Evolutionary conservation across 148 eudicot species (phyloP).

Genomic region (Pharnaceum exiguum): DNA sequence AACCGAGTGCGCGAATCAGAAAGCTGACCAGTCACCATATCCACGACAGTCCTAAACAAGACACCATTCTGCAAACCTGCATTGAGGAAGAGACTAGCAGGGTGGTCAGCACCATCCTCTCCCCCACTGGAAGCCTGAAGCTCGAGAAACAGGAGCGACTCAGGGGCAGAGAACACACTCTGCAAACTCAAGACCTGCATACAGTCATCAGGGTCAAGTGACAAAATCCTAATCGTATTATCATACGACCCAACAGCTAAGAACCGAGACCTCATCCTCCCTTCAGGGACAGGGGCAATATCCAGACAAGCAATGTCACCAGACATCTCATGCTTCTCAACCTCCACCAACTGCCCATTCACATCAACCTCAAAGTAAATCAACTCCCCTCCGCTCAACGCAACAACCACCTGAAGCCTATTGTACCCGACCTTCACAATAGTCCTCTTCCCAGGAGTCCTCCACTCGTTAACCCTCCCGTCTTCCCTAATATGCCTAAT

Average conservation of each 20-base stretch:
- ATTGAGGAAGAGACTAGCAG: slow-evolving; percentile 91
- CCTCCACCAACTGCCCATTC: slow-evolving; percentile 92
- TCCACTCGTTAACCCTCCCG: slow-evolving; percentile 95
- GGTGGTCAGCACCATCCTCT: slow-evolving; percentile 99
- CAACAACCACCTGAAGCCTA: slow-evolving; percentile 92
- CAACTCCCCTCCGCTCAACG: slow-evolving; percentile 95
- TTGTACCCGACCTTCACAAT: slow-evolving; percentile 96
- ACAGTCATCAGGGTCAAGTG: slow-evolving; percentile 91
- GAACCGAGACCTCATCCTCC: slow-evolving; percentile 87
- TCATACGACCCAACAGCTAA: slow-evolving; percentile 97
- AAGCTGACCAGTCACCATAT: slow-evolving; percentile 95
- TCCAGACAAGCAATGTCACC: slow-evolving; percentile 98
- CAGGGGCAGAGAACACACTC: slow-evolving; percentile 95
- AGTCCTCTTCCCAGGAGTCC: slow-evolving; percentile 97
- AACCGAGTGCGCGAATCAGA: slow-evolving; percentile 97
- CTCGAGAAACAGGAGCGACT: slow-evolving; percentile 89
- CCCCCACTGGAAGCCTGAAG: slow-evolving; percentile 96
- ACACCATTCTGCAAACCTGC: slow-evolving; percentile 95
- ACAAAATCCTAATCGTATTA: slow-evolving; percentile 87
- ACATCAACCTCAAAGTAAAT: slow-evolving; percentile 94
- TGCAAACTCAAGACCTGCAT: slow-evolving; percentile 93
- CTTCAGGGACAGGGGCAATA: slow-evolving; percentile 98
- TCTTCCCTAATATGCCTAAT: slow-evolving; percentile 99
- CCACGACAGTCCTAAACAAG: slow-evolving; percentile 90
- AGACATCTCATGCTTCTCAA: slow-evolving; percentile 92